Percentiles rank a stretch among this genome's conserved stretches.
Conservation (phyloP, 192 early-diverging fungal genomes). For the Diversispora epigaea region DNA sequence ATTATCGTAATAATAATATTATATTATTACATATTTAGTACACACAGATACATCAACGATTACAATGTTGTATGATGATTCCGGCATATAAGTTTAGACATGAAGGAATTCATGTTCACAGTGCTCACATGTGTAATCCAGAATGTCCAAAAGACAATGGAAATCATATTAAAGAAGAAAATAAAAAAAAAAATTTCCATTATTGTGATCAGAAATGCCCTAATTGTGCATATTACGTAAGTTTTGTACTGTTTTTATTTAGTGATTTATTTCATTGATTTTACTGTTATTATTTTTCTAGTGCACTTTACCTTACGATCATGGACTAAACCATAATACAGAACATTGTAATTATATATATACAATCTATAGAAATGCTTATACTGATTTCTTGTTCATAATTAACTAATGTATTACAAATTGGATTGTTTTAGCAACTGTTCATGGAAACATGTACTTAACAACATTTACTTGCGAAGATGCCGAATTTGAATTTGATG, state of each 20-base stretch:
- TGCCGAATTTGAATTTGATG: conserved; percentile 40
- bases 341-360: conserved; percentile 28
- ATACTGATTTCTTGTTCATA: background rate
- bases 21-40: conserved; percentile 27
- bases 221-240: conserved; percentile 29
- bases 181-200: conserved; percentile 22
- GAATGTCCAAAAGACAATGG: conserved; percentile 35
- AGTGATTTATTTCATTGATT: background rate
- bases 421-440: background rate
- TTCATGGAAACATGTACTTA: conserved; percentile 43
- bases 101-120: conserved; percentile 36
- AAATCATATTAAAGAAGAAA: conserved; percentile 12
- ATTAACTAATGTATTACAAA: background rate
- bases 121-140: conserved; percentile 33
- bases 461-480: conserved; percentile 38
- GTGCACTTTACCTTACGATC: conserved; percentile 36
- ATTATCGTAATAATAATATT: background rate
- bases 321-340: conserved; percentile 36
- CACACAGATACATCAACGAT: conserved; percentile 30
- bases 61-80: conserved; percentile 39
- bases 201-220: conserved; percentile 27
- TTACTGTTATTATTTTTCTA: background rate
- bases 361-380: too few species aligned
- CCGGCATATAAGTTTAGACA: conserved; percentile 38
- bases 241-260: background rate